Percentiles rank a stretch among this genome's conserved stretches.
phyloP scores from a whole-genome alignment of 2,329 filamentous ascomycete species.

The Thielaviopsis ethacetica region DNA sequence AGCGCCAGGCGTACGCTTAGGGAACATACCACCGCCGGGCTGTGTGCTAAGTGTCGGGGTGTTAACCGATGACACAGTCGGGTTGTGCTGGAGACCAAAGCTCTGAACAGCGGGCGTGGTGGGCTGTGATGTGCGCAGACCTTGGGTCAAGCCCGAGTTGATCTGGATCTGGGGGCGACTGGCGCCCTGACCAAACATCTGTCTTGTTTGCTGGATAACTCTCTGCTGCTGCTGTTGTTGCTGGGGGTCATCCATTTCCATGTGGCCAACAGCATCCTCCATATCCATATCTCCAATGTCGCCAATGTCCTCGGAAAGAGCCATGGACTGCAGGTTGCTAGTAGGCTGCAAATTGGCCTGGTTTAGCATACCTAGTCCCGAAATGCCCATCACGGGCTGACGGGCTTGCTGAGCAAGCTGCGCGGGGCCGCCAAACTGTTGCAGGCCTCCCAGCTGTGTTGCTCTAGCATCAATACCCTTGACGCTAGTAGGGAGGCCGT shows the following conservation, averaged over 20 bases:
- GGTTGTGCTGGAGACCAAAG: slow-evolving; percentile 78
- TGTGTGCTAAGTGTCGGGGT: slow-evolving; percentile 79
- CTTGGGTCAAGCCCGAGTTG: slow-evolving; percentile 59
- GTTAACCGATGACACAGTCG: slow-evolving; percentile 92
- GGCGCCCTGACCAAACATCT: slow-evolving; percentile 49
- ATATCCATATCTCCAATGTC: slow-evolving; percentile 91
- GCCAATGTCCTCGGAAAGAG: slow-evolving; percentile 49
- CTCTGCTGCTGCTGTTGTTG: slow-evolving; percentile 17
- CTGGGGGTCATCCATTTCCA: slow-evolving; percentile 47
- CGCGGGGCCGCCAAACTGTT: slow-evolving; percentile 11
- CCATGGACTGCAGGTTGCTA: slow-evolving; percentile 22
- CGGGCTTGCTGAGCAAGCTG: slow-evolving; percentile 12
- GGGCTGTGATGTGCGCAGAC: slow-evolving; percentile 70
- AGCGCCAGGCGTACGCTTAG: slow-evolving; percentile 25
- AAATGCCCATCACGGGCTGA: slow-evolving; percentile 9
- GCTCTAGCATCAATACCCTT: slow-evolving; percentile 2
- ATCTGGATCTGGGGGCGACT: slow-evolving; percentile 59
- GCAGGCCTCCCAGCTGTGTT: slow-evolving; percentile 4
- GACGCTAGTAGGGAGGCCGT: neutral
- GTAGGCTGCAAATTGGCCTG: slow-evolving; percentile 27
- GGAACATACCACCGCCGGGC: slow-evolving; percentile 48
- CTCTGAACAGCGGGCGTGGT: slow-evolving; percentile 64
- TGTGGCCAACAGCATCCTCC: slow-evolving; percentile 60
- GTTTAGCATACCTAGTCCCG: slow-evolving; percentile 13
- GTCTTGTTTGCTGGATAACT: slow-evolving; percentile 50